Conservation (phyloP, 768 basidiomycete species). For the Mycena epipterygia region DNA sequence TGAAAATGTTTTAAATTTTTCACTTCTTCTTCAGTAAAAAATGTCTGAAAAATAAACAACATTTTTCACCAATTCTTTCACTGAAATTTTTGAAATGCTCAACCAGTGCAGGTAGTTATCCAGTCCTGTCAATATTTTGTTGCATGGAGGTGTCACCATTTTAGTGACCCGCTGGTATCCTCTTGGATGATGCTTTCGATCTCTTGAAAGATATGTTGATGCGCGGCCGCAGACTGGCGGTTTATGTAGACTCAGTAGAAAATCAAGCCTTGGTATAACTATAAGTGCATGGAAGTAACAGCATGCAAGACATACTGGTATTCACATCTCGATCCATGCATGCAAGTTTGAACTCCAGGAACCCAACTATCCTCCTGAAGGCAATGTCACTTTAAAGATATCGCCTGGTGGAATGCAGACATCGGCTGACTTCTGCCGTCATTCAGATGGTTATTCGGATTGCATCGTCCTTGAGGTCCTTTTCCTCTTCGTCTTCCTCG, state of each 20-base stretch:
- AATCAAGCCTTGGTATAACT: not conserved
- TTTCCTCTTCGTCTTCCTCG: not conserved
- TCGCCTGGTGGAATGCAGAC: slow-evolving; percentile 27
- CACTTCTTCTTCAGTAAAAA: too few species aligned
- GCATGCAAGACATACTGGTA: not conserved
- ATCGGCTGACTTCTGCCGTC: slow-evolving; percentile 34
- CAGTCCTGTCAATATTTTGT: too few species aligned
- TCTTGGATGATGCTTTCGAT: not conserved
- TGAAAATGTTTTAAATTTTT: too few species aligned
- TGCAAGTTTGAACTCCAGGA: slow-evolving; percentile 34
- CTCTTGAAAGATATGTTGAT: not conserved
- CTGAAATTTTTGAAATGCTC: too few species aligned
- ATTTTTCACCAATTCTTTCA: too few species aligned
- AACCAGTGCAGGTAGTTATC: too few species aligned
- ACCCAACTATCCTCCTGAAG: slow-evolving; percentile 37
- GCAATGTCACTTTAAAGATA: slow-evolving; percentile 45
- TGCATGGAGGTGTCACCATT: slow-evolving; percentile 1
- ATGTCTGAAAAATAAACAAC: too few species aligned
- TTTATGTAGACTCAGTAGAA: not conserved
- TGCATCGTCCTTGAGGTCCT: not conserved
- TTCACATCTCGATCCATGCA: slow-evolving; percentile 20
- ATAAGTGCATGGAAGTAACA: not conserved
- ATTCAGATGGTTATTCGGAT: slow-evolving; percentile 43
- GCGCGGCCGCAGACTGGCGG: not conserved
- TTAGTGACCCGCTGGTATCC: not conserved